phyloP scores from a whole-genome alignment of 768 basidiomycete genomes.

The Brasilioporus rufonigricans region DNA sequence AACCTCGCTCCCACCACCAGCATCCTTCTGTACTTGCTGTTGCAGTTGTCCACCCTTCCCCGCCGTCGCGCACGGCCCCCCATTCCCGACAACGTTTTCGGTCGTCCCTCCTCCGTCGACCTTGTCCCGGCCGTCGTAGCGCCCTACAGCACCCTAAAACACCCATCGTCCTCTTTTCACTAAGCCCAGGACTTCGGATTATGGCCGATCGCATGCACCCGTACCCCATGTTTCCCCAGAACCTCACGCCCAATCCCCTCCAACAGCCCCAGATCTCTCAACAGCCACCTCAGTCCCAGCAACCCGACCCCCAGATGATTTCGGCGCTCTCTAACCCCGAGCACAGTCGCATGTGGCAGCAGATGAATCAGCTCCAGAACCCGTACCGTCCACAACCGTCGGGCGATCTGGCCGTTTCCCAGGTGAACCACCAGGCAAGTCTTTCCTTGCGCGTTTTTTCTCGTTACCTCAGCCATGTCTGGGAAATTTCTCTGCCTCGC shows the following conservation, averaged over 20 bases:
- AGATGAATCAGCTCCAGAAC: conserved; percentile 47
- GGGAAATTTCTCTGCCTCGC: conserved; percentile 15
- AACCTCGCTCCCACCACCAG: conserved; percentile 61
- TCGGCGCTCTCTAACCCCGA: conserved; percentile 48
- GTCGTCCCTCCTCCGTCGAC: conserved; percentile 20
- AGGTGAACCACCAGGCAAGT: conserved; percentile 50
- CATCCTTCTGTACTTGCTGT: conserved; percentile 37
- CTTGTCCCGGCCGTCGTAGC: conserved; percentile 26
- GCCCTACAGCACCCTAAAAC: conserved; percentile 28
- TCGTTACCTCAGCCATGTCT: conserved; percentile 6
- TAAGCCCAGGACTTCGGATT: conserved; percentile 34
- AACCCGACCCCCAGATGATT: conserved; percentile 37
- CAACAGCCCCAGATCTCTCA: conserved; percentile 43
- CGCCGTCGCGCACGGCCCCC: conserved; percentile 46
- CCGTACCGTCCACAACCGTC: conserved; percentile 43
- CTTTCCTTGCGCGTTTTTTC: conserved; percentile 12
- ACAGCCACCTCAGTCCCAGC: conserved; percentile 45
- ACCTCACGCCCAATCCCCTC: conserved; percentile 44
- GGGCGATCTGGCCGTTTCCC: conserved; percentile 39
- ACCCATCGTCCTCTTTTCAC: conserved; percentile 27
- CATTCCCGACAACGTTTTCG: conserved; percentile 26
- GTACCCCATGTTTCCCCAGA: conserved; percentile 53
- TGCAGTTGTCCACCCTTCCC: conserved; percentile 36
- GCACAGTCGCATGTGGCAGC: conserved; percentile 55
- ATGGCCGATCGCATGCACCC: conserved; percentile 63